Evolutionary conservation across 352 stramenopile species (phyloP).

Genomic region (Globisporangium ultimum): DNA sequence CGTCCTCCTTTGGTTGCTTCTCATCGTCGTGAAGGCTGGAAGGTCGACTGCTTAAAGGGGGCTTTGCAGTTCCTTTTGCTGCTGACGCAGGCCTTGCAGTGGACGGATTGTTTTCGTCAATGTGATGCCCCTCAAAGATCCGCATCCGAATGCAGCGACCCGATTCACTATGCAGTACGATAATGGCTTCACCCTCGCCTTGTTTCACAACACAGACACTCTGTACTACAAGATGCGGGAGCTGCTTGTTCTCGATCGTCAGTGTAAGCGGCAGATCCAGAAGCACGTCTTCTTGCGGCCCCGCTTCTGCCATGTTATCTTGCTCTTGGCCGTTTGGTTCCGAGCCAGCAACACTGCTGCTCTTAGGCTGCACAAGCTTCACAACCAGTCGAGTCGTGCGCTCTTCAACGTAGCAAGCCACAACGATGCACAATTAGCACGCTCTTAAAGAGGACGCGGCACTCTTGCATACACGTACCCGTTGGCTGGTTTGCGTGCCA

Average conservation of each 20-base stretch:
- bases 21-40: no score
- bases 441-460: not conserved
- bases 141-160: slow-evolving; percentile 28
- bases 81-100: not conserved
- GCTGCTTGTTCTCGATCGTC: slow-evolving; percentile 14
- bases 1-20: not conserved
- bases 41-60: no score
- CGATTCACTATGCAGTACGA: slow-evolving; percentile 30
- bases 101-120: not conserved
- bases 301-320: not conserved
- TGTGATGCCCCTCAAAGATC: slow-evolving; percentile 32
- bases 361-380: slow-evolving; percentile 6
- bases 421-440: not conserved
- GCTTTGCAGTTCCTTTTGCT: not conserved
- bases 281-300: slow-evolving; percentile 1
- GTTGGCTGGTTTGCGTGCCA: slow-evolving; percentile 19
- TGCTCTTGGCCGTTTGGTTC: slow-evolving; percentile 1
- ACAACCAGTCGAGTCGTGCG: slow-evolving; percentile 9
- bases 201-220: slow-evolving; percentile 3
- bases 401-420: slow-evolving; percentile 3
- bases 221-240: slow-evolving; percentile 16
- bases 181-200: not conserved
- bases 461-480: slow-evolving; percentile 14
- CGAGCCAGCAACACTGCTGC: not conserved
- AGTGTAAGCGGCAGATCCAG: slow-evolving; percentile 13